A percentile compares a stretch with the other conserved stretches of the same genome.
Evolutionary conservation across 2,329 filamentous ascomycete species (phyloP).

Genomic region (Phialophora verrucosa): DNA sequence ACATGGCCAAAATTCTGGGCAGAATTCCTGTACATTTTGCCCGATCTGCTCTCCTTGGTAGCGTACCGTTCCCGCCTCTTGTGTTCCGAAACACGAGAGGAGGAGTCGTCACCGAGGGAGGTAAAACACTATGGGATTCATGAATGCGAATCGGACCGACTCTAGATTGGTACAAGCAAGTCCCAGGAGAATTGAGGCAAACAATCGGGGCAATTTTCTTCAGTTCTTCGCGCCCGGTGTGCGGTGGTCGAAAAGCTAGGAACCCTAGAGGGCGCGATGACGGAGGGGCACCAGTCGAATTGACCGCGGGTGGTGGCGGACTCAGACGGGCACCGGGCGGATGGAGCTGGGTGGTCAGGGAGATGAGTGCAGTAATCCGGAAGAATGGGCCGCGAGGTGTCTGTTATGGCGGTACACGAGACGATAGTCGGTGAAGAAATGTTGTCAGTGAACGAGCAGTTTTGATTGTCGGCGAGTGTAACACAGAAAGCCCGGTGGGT

Average conservation of each 20-base stretch:
- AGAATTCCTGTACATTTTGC: conserved; percentile 21
- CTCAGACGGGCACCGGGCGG: conserved; percentile 1
- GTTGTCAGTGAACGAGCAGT: neutral
- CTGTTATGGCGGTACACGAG: neutral
- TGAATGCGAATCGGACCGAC: neutral
- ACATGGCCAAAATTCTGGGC: conserved; percentile 34
- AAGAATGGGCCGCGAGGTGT: neutral
- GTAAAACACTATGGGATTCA: conserved; percentile 3
- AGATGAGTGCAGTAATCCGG: neutral
- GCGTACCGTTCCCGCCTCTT: neutral
- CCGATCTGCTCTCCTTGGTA: neutral
- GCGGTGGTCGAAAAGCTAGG: neutral
- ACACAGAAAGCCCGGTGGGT: neutral
- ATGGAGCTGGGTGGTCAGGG: neutral
- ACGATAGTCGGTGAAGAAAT: conserved; percentile 7
- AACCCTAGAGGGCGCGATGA: conserved; percentile 1
- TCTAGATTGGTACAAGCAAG: neutral
- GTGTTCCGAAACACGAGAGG: neutral
- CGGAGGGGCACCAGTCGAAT: conserved; percentile 2
- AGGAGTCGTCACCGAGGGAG: conserved; percentile 6
- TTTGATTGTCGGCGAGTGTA: neutral
- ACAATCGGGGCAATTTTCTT: conserved; percentile 1
- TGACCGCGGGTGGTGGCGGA: conserved; percentile 1
- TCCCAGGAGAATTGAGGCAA: neutral
- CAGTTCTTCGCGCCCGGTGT: neutral